Percentiles rank a stretch among this genome's conserved stretches.
Evolutionary conservation across 495 filamentous ascomycete genomes (phyloP).

Genomic region (Penicillium subrubescens): DNA sequence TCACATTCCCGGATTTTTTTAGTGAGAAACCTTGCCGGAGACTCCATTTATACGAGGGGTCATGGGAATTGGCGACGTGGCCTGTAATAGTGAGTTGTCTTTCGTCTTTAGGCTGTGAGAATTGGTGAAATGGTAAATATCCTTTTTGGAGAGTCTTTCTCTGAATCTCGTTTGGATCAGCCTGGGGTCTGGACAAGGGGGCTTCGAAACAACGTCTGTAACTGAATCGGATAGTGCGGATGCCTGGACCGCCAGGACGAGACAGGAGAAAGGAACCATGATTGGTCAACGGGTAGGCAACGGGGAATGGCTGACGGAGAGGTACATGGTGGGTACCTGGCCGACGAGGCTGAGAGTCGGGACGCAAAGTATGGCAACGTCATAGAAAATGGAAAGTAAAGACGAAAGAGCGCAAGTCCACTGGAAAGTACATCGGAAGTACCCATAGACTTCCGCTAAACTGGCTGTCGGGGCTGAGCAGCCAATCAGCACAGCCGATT

Average conservation of each 20-base stretch:
- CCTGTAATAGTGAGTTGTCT: background rate
- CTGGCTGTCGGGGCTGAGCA: background rate
- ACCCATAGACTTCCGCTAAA: background rate
- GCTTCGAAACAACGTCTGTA: background rate
- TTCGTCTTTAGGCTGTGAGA: too few species aligned
- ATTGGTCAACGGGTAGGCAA: slow-evolving; percentile 24
- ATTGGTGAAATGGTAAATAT: background rate
- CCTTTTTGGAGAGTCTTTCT: background rate
- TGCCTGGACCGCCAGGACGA: slow-evolving; percentile 16
- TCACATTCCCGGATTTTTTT: background rate
- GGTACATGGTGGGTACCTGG: slow-evolving; percentile 11
- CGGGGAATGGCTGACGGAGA: slow-evolving; percentile 7
- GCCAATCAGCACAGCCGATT: slow-evolving; percentile 27
- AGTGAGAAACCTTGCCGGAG: background rate
- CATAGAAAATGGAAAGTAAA: background rate
- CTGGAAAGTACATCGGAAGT: background rate
- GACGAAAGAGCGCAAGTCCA: background rate
- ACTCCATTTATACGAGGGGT: background rate
- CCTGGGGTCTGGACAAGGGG: background rate
- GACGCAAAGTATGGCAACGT: background rate
- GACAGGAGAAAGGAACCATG: background rate
- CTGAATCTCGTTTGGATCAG: background rate
- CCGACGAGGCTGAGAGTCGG: background rate
- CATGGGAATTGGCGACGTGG: background rate
- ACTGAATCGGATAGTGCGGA: slow-evolving; percentile 13